Evolutionary conservation across 495 filamentous ascomycete species (phyloP).

Genomic region (Hypoxylon crocopeplum): DNA sequence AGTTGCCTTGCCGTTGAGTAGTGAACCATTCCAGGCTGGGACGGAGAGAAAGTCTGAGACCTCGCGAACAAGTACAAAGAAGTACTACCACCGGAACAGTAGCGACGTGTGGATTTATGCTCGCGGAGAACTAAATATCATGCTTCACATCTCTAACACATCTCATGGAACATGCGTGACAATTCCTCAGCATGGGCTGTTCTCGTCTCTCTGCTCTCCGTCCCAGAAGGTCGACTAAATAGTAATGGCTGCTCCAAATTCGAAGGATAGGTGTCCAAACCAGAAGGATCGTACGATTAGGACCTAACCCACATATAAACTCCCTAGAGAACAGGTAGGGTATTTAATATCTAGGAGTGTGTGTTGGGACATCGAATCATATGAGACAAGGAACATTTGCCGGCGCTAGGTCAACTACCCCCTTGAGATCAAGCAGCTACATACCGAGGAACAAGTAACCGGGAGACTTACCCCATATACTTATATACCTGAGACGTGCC

Average conservation of each 20-base stretch:
- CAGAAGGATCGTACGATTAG: slow-evolving; percentile 26
- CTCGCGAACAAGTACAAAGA: too few species aligned
- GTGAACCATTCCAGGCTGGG: too few species aligned
- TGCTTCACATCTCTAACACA: too few species aligned
- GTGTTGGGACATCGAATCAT: not conserved
- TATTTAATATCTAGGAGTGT: too few species aligned
- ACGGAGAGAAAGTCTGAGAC: too few species aligned
- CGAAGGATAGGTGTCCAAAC: not conserved
- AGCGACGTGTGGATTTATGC: too few species aligned
- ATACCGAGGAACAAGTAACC: not conserved
- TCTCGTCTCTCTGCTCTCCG: too few species aligned
- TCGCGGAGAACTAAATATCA: too few species aligned
- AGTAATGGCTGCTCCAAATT: slow-evolving; percentile 4
- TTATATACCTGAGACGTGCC: slow-evolving; percentile 15
- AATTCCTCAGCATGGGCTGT: not conserved
- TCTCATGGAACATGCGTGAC: too few species aligned
- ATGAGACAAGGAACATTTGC: not conserved
- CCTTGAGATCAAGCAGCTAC: not conserved
- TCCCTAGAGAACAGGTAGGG: too few species aligned
- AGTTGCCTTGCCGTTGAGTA: too few species aligned
- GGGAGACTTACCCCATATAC: slow-evolving; percentile 13
- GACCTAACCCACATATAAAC: not conserved
- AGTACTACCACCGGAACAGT: too few species aligned
- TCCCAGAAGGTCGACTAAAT: not conserved
- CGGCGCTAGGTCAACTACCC: not conserved